phyloP scores from a whole-genome alignment of 352 stramenopile species.

The Globisporangium recalcitrans region DNA sequence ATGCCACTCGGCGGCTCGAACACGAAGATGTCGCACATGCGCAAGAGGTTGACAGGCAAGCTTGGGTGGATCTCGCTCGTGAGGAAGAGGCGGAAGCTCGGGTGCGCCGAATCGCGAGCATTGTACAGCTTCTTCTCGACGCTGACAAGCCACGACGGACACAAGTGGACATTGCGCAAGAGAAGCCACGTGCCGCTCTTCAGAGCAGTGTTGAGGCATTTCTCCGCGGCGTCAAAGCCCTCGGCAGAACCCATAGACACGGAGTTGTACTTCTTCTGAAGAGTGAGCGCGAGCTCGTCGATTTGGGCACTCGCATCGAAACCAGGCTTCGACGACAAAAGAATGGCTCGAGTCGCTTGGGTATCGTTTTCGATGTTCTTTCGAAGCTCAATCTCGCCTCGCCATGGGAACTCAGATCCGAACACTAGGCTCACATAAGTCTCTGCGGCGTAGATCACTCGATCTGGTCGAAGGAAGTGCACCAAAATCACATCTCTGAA shows the following conservation, averaged over 20 bases:
- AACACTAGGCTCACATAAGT: constrained; percentile 83
- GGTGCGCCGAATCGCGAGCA: constrained; percentile 60
- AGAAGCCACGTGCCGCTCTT: constrained; percentile 97
- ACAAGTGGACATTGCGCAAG: constrained; percentile 99
- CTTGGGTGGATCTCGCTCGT: constrained; percentile 97
- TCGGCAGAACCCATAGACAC: constrained; percentile 98
- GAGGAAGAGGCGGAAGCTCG: constrained; percentile 91
- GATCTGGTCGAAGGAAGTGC: constrained; percentile 85
- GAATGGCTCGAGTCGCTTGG: constrained; percentile 86
- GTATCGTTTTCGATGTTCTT: constrained; percentile 92
- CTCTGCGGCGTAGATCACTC: constrained; percentile 80
- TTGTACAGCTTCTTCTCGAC: constrained; percentile 98
- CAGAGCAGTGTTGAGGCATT: constrained; percentile 90
- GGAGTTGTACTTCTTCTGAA: constrained; percentile 92
- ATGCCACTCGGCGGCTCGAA: constrained; percentile 97
- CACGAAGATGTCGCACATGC: constrained; percentile 96
- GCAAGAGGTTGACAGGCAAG: constrained; percentile 95
- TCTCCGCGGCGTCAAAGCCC: constrained; percentile 94
- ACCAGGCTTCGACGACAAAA: constrained; percentile 96
- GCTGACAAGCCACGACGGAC: constrained; percentile 94
- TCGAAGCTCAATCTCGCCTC: constrained; percentile 91
- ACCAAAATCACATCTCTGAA: constrained; percentile 85
- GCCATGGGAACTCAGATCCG: constrained; percentile 91
- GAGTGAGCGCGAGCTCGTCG: constrained; percentile 89
- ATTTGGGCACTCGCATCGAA: constrained; percentile 98